Conservation (phyloP, 2,329 filamentous ascomycete species). For the Myriosclerotinia duriaeana region DNA sequence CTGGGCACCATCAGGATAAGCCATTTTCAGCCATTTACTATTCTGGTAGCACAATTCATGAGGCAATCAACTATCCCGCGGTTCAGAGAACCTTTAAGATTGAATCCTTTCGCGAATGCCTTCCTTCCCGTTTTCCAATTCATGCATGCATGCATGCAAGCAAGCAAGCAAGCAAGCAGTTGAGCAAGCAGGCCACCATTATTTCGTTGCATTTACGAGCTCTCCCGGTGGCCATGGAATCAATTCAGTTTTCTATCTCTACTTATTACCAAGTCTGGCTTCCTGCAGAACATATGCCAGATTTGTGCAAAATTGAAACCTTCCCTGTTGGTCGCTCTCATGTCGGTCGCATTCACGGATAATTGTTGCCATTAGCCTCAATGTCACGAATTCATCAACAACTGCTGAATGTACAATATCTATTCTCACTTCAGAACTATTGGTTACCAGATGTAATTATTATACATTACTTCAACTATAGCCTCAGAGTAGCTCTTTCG, state of each 20-base stretch:
- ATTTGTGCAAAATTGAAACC: neutral
- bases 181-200: neutral
- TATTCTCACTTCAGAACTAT: conserved; percentile 1
- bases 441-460: neutral
- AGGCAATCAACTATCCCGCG: no score
- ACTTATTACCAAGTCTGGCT: neutral
- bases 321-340: neutral
- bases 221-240: no score
- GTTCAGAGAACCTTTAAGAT: no score
- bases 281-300: no score
- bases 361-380: neutral
- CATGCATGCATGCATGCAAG: neutral
- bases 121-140: neutral
- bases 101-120: conserved; percentile 11
- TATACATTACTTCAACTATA: neutral
- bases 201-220: conserved; percentile 2
- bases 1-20: neutral
- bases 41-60: neutral
- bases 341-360: neutral
- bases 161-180: no score
- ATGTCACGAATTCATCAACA: neutral
- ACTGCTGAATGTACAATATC: neutral
- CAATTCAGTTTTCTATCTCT: neutral
- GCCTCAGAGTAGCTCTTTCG: conserved; percentile 11
- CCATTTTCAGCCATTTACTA: neutral